Evolutionary conservation across 1,139 yeast genomes (phyloP), one percentile per base, ranked within the genome.

Genomic region (Diutina ranongensis): DNA sequence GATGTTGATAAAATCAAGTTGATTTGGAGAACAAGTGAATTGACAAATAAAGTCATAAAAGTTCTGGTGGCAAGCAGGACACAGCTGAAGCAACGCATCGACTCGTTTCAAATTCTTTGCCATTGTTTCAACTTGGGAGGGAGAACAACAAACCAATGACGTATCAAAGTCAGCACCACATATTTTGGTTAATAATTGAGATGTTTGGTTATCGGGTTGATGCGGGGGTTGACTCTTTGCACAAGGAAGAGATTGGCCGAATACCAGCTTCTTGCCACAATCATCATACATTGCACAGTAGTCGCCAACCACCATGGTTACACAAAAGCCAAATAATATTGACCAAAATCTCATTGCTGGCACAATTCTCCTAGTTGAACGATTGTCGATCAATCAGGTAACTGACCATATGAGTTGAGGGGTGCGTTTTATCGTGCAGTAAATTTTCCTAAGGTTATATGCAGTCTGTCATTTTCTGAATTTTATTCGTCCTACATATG

Each of bases 41-140:
- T 81, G 78, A 64, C 97, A 92, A 58, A 88, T 86, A 54, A 89
- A 71, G 55, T 83, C 84, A 56, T 79, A 78, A 61, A 92, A 89
- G 65, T 92, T 92, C 62, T 78, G 79, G 49, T 76, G 72, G 60
- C 98, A 92, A 0, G 98, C 97, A 1, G 97, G 97, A 60, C 98
- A 92, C 4, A 96, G 84, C 21, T 94, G 77, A 38, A 92, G 83
- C 36, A 92, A 63, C 0, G 87, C 78, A 49, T 83, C 94, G 0
- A 84, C 95, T 51, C 78, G 78, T 53, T 80, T 77, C 48, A 92
- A 64, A 57, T 81, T 84, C 40, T 64, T 51, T 47, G 67, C 67
- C 49, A 71, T 58, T 20, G 55, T 56, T 10, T 51, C 46, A 19
- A 71, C 51, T 50, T 71, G 76, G 25, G 57, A 63, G 27, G 59